phyloP scores from a whole-genome alignment of 2,329 filamentous ascomycete species.

The Thielaviopsis populi region DNA sequence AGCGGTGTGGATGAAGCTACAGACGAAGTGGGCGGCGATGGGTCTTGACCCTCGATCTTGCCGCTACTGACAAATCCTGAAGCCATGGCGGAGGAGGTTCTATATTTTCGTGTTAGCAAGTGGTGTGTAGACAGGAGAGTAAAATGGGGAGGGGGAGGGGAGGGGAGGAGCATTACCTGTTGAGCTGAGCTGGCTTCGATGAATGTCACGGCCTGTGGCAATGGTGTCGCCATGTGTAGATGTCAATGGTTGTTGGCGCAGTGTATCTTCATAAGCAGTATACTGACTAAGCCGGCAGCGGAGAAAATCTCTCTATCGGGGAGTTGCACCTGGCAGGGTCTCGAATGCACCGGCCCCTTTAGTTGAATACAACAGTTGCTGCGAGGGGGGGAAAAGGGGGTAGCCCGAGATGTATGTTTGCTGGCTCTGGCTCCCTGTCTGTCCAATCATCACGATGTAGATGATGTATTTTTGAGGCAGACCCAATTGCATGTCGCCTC shows the following conservation, averaged over 20 bases:
- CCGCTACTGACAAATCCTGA: slow-evolving; percentile 42
- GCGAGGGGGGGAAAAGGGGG: background rate
- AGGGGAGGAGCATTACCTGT: background rate
- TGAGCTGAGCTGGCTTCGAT: background rate
- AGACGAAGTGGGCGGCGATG: slow-evolving; percentile 16
- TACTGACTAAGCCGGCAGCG: background rate
- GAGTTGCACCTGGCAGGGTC: background rate
- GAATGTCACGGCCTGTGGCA: background rate
- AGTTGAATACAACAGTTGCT: background rate
- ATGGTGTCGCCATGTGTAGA: background rate
- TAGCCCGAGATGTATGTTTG: background rate
- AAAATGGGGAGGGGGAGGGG: too few relatives aligned
- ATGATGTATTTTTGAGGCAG: background rate
- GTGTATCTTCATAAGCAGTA: background rate
- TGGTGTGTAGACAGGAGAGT: background rate
- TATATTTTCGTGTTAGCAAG: background rate
- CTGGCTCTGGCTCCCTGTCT: background rate
- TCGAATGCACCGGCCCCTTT: background rate
- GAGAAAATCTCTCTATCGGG: background rate
- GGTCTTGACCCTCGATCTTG: slow-evolving; percentile 28
- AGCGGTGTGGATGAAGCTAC: slow-evolving; percentile 11
- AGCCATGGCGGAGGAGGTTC: slow-evolving; percentile 27
- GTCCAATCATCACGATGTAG: background rate
- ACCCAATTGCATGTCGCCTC: background rate
- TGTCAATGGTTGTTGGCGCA: background rate